Percentiles rank a stretch among this genome's conserved stretches.
These are phyloP conservation scores for Aspergillus tubingensis DNA, from an alignment of 2,329 filamentous ascomycete species.

Conservation along the genomic window DNA sequence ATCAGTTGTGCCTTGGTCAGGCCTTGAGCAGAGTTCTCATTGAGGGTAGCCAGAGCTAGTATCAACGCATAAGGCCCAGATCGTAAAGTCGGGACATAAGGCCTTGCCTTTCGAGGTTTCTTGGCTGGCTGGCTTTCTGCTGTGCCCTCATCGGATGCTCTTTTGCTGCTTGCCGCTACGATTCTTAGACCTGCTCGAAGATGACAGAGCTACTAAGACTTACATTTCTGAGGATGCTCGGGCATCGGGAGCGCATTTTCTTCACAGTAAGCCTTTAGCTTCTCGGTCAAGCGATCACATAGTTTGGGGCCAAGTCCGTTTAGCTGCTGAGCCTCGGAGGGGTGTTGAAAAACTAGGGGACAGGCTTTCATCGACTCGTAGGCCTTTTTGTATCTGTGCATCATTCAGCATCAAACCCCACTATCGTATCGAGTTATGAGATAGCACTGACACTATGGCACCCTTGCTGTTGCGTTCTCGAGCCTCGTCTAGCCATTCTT, in stretches of 20 bases:
- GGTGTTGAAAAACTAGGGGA: slow-evolving; percentile 70
- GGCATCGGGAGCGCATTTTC: slow-evolving; percentile 71
- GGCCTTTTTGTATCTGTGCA: slow-evolving; percentile 68
- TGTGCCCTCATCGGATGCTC: slow-evolving; percentile 32
- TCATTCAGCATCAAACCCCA: slow-evolving; percentile 11
- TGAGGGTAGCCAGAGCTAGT: slow-evolving; percentile 63
- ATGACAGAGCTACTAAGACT: not conserved
- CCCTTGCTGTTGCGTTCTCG: slow-evolving; percentile 70
- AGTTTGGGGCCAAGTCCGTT: slow-evolving; percentile 73
- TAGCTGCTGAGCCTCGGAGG: slow-evolving; percentile 71
- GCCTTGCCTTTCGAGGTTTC: slow-evolving; percentile 58
- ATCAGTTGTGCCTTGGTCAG: slow-evolving; percentile 71
- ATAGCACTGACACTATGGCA: slow-evolving; percentile 51
- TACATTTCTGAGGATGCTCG: slow-evolving; percentile 52
- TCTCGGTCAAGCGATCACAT: slow-evolving; percentile 67
- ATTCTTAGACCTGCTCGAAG: slow-evolving; percentile 12
- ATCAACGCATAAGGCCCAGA: slow-evolving; percentile 75
- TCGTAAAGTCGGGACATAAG: slow-evolving; percentile 72
- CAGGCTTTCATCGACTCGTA: slow-evolving; percentile 76
- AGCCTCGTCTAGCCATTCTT: slow-evolving; percentile 74
- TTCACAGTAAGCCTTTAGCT: slow-evolving; percentile 58
- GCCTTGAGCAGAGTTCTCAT: slow-evolving; percentile 57
- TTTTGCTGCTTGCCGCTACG: slow-evolving; percentile 31
- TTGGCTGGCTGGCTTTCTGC: slow-evolving; percentile 51
- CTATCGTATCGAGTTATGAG: not conserved